These are phyloP conservation scores for Pezicula carpinea DNA, from an alignment of 2,329 filamentous ascomycete genomes.

Conservation along the genomic window DNA sequence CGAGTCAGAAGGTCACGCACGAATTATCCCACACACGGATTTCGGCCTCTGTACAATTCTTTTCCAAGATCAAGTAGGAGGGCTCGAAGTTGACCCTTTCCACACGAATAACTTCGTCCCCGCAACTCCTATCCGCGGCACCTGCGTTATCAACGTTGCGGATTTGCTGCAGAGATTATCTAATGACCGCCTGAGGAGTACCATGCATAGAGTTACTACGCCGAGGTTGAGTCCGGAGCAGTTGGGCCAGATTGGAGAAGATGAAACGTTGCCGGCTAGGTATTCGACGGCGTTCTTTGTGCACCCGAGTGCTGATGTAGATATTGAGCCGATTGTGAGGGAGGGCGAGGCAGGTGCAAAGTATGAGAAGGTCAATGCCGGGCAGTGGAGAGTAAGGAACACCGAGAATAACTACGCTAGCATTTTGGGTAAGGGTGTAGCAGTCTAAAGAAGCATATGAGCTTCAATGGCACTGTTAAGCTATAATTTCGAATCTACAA, in stretches of 20 bases:
- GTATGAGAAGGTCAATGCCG: conserved; percentile 5
- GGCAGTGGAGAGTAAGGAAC: conserved; percentile 3
- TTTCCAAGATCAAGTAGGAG: conserved; percentile 13
- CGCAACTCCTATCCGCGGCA: conserved; percentile 7
- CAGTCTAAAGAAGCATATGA: neutral
- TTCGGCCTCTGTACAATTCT: conserved; percentile 13
- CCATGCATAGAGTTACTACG: conserved; percentile 10
- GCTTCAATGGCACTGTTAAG: too few relatives aligned
- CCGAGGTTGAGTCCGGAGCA: conserved; percentile 1
- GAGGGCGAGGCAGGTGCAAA: conserved; percentile 3
- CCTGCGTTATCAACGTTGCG: conserved; percentile 13
- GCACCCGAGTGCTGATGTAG: conserved; percentile 2
- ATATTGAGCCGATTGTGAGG: conserved; percentile 6
- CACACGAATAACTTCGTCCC: conserved; percentile 9
- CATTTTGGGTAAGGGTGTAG: neutral
- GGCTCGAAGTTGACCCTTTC: conserved; percentile 12
- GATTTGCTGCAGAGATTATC: conserved; percentile 10
- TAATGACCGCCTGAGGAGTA: conserved; percentile 11
- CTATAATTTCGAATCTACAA: too few relatives aligned
- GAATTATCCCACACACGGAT: conserved; percentile 14
- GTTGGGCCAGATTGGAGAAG: neutral
- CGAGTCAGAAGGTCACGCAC: conserved; percentile 5
- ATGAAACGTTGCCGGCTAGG: conserved; percentile 5
- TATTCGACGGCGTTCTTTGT: conserved; percentile 9
- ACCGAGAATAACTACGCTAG: conserved; percentile 3